Base-by-base conservation (phyloP, 129 eudicot species). In the Pittosporum tobira region DNA sequence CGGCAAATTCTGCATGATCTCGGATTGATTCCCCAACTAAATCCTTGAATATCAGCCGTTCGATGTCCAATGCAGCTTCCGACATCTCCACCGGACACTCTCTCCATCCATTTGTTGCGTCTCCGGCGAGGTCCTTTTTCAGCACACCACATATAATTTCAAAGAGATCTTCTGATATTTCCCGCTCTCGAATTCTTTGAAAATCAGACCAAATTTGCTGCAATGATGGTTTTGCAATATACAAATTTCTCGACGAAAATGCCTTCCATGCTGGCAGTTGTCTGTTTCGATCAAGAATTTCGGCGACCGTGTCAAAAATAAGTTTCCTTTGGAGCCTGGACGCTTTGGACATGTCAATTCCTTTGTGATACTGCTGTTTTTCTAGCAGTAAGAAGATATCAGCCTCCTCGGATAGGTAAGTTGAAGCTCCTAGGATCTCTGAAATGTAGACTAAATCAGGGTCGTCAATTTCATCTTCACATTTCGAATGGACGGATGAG, bases 21-120 rank as follows among this genome's bases (percentile, higher is more conserved):
- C 68, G 38, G 44, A 93, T 77, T 0, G 77, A 65, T 42, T 87
- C 99, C n/a, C 76, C 63, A 20, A 93, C 76, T 57, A 93, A 43
- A 64, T 93, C 99, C 78, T 77, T 93, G 66, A 79, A 93, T 50
- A 93, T 79, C 70, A 81, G 48, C 68, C 88, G 70, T 71, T 93
- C 99, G 29, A 93, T 63, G 48, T 93, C 94, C 57, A 81, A 38
- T n/a, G 87, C 66, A 14, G 72, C 72, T 14, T 87, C 96, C 44
- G 96, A 81, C 68, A 36, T 63, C 82, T 87, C 94, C 24, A 73
- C 66, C 5, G 79, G 72, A 51, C 74, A 66, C 62, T 87, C 91
- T 18, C 65, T 82, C 99, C 99, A 87, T 3, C 74, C 88, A 25
- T 37, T 84, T 29, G 72, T 16, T 3, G 69, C 31, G 27, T 76